Evolutionary conservation across 2,329 filamentous ascomycete genomes (phyloP), one percentile per base, ranked within the genome.

Genomic region (Aspergillus sp.): DNA sequence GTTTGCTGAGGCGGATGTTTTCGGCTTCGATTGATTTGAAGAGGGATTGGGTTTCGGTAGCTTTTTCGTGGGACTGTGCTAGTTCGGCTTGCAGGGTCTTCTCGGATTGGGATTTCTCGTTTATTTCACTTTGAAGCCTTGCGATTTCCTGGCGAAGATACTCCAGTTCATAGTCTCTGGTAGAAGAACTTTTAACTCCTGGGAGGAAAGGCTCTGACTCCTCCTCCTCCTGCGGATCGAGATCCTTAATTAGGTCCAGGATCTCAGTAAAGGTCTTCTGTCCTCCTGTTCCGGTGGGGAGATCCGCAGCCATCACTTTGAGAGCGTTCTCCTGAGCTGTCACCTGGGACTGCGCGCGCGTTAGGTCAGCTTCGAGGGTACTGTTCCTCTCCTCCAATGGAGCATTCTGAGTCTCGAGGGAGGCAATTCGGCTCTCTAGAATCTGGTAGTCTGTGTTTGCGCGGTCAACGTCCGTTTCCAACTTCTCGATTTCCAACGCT

Each of bases 301-400:
- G 51, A 32, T 70, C 65, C 7, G 59, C 62, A 10, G 68, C 68
- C 30, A 68, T 60, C 5, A 60, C 60, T 30, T 67, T 67, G 10
- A 72, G 52, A 1, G 66, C 66, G 44, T 63, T 67, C 44, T 63
- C 59, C 44, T 69, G 68, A 2, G 66, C 63, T 30, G 60, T 60
- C 19, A 67, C 58, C 43, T 69, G 65, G 2, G 65, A 62, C 44
- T 66, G 66, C 9, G 60, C 65, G 13, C 59, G 60, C 2, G 54
- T 61, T 12, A 70, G 51, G 37, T 70, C 64, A 6, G 64, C 61
- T 47, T 69, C 64, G 1, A 70, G 60, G 1, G 60, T 60, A 20
- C 58, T 60, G 33, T 69, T 66, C 49, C 63, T 69, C 47, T 68
- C 64, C 50, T 71, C 66, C 12, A 70, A 51, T 4, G 69, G 65